These are phyloP conservation scores for Solanum hybrid DNA, from an alignment of 305 asterid species.

Conservation along the genomic window DNA sequence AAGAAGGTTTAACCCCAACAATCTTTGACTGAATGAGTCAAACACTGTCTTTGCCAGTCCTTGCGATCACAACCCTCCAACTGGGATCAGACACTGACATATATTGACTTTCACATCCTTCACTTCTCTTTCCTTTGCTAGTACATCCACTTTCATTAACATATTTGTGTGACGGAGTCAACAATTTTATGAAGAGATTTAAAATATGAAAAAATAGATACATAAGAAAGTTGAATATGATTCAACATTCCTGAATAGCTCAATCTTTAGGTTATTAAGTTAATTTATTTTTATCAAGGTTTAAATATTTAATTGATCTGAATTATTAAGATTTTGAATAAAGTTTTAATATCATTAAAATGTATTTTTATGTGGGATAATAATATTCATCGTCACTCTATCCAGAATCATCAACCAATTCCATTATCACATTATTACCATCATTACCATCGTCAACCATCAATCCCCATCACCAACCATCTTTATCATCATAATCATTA, in stretches of 20 bases:
- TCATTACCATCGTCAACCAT: not conserved
- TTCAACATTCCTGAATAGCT: not conserved
- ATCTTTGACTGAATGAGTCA: conserved; percentile 45
- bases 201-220: not conserved
- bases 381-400: not conserved
- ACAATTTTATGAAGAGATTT: not conserved
- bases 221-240: not conserved
- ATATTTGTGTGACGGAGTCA: not conserved
- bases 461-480: not conserved
- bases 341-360: not conserved
- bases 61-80: conserved; percentile 43
- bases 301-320: not conserved
- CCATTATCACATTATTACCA: not conserved
- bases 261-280: accelerated
- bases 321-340: not conserved
- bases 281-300: not conserved
- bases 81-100: conserved; percentile 45
- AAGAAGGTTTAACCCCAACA: conserved; percentile 29
- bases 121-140: conserved; percentile 3
- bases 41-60: conserved; percentile 1
- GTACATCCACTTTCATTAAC: not conserved
- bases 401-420: not conserved
- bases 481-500: not conserved
- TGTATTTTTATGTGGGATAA: not conserved
- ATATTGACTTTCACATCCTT: conserved; percentile 49